Percentiles rank a stretch among this genome's conserved stretches.
Evolutionary conservation across 1,139 yeast genomes (phyloP).

Genomic region (Saccharomycopsis crataegensis): DNA sequence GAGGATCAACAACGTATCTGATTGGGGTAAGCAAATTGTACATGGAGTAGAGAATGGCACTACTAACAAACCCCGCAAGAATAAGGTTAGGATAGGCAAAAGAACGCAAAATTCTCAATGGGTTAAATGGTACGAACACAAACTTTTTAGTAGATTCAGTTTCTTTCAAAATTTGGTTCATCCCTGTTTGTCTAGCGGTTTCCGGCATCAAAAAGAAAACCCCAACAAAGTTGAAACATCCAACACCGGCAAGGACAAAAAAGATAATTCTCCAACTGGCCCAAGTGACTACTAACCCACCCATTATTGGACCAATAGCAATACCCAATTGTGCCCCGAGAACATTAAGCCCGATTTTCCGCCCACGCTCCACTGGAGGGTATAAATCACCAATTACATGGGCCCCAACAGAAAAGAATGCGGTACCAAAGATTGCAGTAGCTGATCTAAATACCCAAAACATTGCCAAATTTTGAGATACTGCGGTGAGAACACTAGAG

Average conservation of each 20-base stretch:
- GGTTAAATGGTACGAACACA: slow-evolving; percentile 37
- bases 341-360: slow-evolving; percentile 38
- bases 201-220: slow-evolving; percentile 36
- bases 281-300: slow-evolving; percentile 41
- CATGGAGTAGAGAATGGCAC: slow-evolving; percentile 40
- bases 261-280: slow-evolving; percentile 46
- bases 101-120: slow-evolving; percentile 35
- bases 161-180: slow-evolving; percentile 20
- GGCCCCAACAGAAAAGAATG: slow-evolving; percentile 43
- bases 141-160: slow-evolving; percentile 30
- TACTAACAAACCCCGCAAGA: slow-evolving; percentile 38
- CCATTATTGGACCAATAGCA: slow-evolving; percentile 41
- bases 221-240: slow-evolving; percentile 28
- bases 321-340: slow-evolving; percentile 43
- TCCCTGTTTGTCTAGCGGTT: slow-evolving; percentile 31
- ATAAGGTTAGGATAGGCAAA: slow-evolving; percentile 36
- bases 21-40: slow-evolving; percentile 47
- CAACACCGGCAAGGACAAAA: slow-evolving; percentile 39
- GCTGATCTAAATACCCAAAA: slow-evolving; percentile 40
- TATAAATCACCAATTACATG: slow-evolving; percentile 40
- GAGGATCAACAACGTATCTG: slow-evolving; percentile 44
- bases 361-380: slow-evolving; percentile 40
- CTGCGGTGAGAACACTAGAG: slow-evolving; percentile 35
- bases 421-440: slow-evolving; percentile 45
- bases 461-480: slow-evolving; percentile 43